Conservation (phyloP, 345 rosid species). For the Cardamine resedifolia region DNA sequence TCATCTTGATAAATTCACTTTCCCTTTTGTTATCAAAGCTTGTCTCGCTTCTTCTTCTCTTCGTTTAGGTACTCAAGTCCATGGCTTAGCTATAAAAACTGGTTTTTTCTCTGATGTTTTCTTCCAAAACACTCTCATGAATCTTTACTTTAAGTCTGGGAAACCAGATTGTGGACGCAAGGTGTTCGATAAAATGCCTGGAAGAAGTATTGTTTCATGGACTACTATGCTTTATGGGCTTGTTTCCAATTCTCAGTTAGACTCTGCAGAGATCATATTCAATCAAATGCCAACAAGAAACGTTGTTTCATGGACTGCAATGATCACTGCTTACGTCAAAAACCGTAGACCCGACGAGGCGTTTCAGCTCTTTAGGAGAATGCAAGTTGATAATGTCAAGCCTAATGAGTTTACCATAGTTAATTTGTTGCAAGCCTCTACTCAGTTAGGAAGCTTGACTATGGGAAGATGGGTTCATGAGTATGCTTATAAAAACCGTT, state of each 20-base stretch:
- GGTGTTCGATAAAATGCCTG: slow-evolving; percentile 59
- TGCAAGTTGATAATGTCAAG: slow-evolving; percentile 53
- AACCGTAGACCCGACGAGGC: slow-evolving; percentile 53
- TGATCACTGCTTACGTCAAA: slow-evolving; percentile 61
- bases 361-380: slow-evolving; percentile 54
- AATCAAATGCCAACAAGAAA: slow-evolving; percentile 57
- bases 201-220: slow-evolving; percentile 62
- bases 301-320: slow-evolving; percentile 73
- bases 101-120: slow-evolving; percentile 52
- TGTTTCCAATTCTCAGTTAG: slow-evolving; percentile 45
- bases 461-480: slow-evolving; percentile 70
- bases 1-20: slow-evolving; percentile 67
- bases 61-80: slow-evolving; percentile 52
- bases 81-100: slow-evolving; percentile 57
- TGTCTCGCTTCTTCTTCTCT: slow-evolving; percentile 43
- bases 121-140: slow-evolving; percentile 62
- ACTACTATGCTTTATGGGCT: slow-evolving; percentile 70
- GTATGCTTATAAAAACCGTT: slow-evolving; percentile 52
- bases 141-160: slow-evolving; percentile 59
- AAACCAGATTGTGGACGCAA: slow-evolving; percentile 44
- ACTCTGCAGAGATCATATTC: slow-evolving; percentile 51
- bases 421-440: slow-evolving; percentile 49
- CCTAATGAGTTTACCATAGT: slow-evolving; percentile 72
- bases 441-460: slow-evolving; percentile 54
- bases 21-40: slow-evolving; percentile 71